Conservation (phyloP, 2,329 filamentous ascomycete genomes). For the Penicillium sp. region DNA sequence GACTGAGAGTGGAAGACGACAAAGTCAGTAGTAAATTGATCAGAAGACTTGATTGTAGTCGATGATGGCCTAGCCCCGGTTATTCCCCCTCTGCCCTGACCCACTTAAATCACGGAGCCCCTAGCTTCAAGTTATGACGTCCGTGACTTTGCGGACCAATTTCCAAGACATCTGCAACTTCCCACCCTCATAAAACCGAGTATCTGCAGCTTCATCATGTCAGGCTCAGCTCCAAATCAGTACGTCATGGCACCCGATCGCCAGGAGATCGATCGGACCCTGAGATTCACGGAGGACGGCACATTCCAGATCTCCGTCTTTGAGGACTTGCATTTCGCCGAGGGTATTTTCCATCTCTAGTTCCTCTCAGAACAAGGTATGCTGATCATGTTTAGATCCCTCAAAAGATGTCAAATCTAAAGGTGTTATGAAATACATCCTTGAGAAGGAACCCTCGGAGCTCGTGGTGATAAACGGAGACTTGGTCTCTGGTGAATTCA, state of each 20-base stretch:
- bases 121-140: not conserved
- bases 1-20: not conserved
- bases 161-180: not conserved
- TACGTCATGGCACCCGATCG: not conserved
- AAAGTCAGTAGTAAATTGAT: not conserved
- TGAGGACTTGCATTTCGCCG: constrained; percentile 66
- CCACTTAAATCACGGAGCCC: not conserved
- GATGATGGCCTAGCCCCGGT: not conserved
- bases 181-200: not conserved
- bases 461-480: constrained; percentile 68
- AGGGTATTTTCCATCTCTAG: constrained; percentile 45
- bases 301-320: constrained; percentile 55
- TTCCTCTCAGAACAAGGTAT: constrained; percentile 42
- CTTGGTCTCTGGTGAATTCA: constrained; percentile 64
- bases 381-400: constrained; percentile 10
- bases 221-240: not conserved
- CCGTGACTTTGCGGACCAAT: not conserved
- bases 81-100: not conserved
- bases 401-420: constrained; percentile 54
- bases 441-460: constrained; percentile 53
- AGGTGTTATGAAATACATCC: constrained; percentile 53
- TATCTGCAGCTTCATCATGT: not conserved
- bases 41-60: not conserved
- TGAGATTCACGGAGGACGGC: constrained; percentile 21
- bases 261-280: not conserved